phyloP scores from a whole-genome alignment of 805 yeast species.

The Dipodascus geniculatus region DNA sequence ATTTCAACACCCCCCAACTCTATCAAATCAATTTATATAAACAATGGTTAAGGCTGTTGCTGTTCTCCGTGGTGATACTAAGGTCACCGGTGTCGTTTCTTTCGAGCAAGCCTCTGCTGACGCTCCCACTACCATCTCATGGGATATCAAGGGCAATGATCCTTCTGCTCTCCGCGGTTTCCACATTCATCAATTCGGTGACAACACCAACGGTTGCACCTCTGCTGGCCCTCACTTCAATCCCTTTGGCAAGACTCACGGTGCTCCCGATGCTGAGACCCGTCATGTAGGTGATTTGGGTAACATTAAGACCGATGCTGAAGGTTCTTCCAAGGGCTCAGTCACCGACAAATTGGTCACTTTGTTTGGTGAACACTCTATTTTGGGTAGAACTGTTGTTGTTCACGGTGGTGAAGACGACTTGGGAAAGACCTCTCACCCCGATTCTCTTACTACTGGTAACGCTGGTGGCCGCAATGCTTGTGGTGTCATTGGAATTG shows the following conservation, averaged over 20 bases:
- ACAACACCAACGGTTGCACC: constrained; percentile 97
- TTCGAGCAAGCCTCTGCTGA: constrained; percentile 75
- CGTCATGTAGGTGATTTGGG: constrained; percentile 93
- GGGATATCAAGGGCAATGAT: constrained; percentile 83
- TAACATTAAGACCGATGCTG: constrained; percentile 76
- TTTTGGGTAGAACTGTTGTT: constrained; percentile 91
- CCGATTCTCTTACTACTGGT: constrained; percentile 89
- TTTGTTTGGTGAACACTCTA: constrained; percentile 76
- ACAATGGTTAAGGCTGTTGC: constrained; percentile 45
- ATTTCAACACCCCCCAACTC: background rate
- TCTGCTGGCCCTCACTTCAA: constrained; percentile 97
- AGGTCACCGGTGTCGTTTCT: constrained; percentile 74
- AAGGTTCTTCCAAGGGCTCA: constrained; percentile 87
- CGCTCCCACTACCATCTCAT: constrained; percentile 75
- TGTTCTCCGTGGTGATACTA: constrained; percentile 90
- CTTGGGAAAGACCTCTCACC: constrained; percentile 86
- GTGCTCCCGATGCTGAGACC: constrained; percentile 68
- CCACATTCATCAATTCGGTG: constrained; percentile 98
- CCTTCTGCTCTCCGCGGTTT: constrained; percentile 87
- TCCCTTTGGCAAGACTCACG: constrained; percentile 79
- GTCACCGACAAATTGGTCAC: constrained; percentile 67
- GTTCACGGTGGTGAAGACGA: constrained; percentile 90
- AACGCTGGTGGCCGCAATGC: constrained; percentile 98
- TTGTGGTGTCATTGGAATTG: constrained; percentile 90
- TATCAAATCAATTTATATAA: background rate